These are phyloP conservation scores for Misopates orontium DNA, from an alignment of 257 asterid genomes.

Conservation along the genomic window DNA sequence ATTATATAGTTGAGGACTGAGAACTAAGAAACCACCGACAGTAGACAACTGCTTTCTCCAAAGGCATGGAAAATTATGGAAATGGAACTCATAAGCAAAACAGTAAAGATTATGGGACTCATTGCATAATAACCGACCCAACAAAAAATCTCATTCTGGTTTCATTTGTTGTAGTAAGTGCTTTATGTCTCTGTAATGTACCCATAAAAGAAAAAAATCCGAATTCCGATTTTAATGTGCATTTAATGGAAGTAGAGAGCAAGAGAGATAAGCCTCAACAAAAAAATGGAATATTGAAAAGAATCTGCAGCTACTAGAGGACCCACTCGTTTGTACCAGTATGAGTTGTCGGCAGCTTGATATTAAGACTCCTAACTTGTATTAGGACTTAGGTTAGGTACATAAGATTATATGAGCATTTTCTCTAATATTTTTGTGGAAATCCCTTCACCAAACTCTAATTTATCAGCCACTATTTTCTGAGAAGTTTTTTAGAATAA, in stretches of 20 bases:
- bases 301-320: conserved; percentile 21
- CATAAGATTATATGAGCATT: no score
- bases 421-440: no score
- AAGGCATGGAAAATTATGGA: no score
- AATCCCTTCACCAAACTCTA: no score
- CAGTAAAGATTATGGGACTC: neutral
- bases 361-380: no score
- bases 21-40: neutral
- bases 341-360: conserved; percentile 17
- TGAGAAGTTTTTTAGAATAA: neutral
- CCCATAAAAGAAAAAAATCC: neutral
- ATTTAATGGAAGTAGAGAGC: neutral
- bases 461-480: neutral
- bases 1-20: neutral
- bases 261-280: conserved; percentile 11
- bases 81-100: neutral
- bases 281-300: conserved; percentile 8
- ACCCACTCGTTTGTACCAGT: neutral
- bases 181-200: neutral
- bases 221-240: neutral
- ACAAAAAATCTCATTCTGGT: no score
- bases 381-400: no score
- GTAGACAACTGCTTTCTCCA: neutral
- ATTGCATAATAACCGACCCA: no score
- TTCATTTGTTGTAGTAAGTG: neutral